Conservation (phyloP, 495 filamentous ascomycete genomes). For the Penicillium roqueforti region DNA sequence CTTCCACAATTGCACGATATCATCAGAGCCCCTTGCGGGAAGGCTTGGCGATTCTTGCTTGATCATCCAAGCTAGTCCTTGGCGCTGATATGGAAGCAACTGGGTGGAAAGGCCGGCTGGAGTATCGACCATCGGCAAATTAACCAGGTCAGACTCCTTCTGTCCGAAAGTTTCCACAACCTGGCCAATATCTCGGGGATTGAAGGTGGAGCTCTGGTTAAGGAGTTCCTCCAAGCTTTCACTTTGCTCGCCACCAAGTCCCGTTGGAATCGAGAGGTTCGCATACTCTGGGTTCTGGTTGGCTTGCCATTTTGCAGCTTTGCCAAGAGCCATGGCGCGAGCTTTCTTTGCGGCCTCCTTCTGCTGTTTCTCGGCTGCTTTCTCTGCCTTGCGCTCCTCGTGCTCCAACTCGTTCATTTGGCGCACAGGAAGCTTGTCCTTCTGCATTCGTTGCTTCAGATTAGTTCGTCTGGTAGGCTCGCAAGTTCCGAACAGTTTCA, state of each 20-base stretch:
- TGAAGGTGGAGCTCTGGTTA: slow-evolving; percentile 63
- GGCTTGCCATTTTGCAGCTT: slow-evolving; percentile 30
- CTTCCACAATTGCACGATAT: slow-evolving; percentile 82
- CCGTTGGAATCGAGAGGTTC: slow-evolving; percentile 30
- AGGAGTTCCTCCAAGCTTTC: slow-evolving; percentile 59
- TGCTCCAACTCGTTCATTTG: slow-evolving; percentile 36
- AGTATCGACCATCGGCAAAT: slow-evolving; percentile 69
- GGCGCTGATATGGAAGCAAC: slow-evolving; percentile 76
- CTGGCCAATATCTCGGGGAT: slow-evolving; percentile 61
- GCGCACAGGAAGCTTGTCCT: slow-evolving; percentile 53
- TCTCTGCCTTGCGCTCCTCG: slow-evolving; percentile 27
- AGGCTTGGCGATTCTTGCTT: slow-evolving; percentile 67
- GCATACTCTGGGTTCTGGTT: slow-evolving; percentile 27
- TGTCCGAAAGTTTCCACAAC: slow-evolving; percentile 66
- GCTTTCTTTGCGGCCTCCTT: slow-evolving; percentile 49
- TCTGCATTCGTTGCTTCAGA: slow-evolving; percentile 58
- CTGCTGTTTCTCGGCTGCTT: slow-evolving; percentile 39
- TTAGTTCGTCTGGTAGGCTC: slow-evolving; percentile 45
- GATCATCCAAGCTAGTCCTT: slow-evolving; percentile 81
- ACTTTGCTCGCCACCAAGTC: slow-evolving; percentile 12
- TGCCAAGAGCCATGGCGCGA: slow-evolving; percentile 38
- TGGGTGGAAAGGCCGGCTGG: slow-evolving; percentile 59
- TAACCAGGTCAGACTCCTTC: slow-evolving; percentile 63
- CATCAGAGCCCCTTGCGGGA: slow-evolving; percentile 55
- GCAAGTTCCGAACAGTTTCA: slow-evolving; percentile 64